Evolutionary conservation across 2,329 filamentous ascomycete genomes (phyloP), one percentile per base, ranked within the genome.

Genomic region (Fusarium sarcochroum): DNA sequence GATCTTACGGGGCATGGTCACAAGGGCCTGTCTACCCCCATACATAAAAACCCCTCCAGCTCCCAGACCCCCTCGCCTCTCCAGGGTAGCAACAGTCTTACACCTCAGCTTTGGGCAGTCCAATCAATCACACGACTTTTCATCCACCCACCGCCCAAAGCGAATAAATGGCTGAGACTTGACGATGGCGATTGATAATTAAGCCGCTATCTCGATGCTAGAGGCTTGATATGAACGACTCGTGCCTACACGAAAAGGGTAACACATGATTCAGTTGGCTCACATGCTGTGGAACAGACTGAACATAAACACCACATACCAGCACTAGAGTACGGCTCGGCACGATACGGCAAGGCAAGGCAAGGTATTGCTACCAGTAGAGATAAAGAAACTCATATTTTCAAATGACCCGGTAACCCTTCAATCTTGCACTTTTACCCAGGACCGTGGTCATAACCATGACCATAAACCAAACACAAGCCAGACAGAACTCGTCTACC

Each of bases 221-320:
- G 38, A 25, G 15, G 27, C 50, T 46, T 49, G 45, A n/a, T 25
- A 48, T 48, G 47, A 53, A 35, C 41, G 21, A 44, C 32, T 52
- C 38, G 52, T 68, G 35, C 55, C 41, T 27, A 25, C 27, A 51
- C 30, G 7, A 23, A 15, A 20, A 18, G 21, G 30, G 48, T 38
- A 25, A 35, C 47, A 58, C 57, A 51, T 66, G 63, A 67, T 67
- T 51, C 57, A 67, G 27, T 30, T 62, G 41, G 62, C 44, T 58
- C 62, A 66, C 62, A 50, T 63, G 63, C 7, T 35, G 49, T 59
- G 58, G 23, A 63, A 59, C 40, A 53, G 27, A 34, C 32, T 14
- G 30, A 41, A 32, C 8, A 32, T 44, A 51, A 54, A 25, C 52
- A 51, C 45, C 48, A 35, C n/a, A 40, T 17, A 50, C 17, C 9